Evolutionary conservation across 1,139 yeast species (phyloP).

Genomic region (Wickerhamomyces sp.): DNA sequence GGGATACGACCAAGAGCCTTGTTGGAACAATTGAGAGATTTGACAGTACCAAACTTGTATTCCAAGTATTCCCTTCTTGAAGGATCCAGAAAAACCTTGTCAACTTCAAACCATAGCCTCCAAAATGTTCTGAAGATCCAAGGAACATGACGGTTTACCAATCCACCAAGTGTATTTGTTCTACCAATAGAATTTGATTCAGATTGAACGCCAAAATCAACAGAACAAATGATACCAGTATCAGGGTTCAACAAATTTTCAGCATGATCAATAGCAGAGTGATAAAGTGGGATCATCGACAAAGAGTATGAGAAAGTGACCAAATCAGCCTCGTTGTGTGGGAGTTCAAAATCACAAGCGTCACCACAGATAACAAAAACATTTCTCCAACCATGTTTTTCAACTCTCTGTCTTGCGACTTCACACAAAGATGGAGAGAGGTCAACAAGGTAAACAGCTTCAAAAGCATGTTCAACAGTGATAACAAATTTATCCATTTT

Average conservation of each 20-base stretch:
- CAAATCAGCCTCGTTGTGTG: slow-evolving; percentile 48
- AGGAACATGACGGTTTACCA: slow-evolving; percentile 63
- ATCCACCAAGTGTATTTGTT: slow-evolving; percentile 70
- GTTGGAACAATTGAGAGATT: slow-evolving; percentile 65
- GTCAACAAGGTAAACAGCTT: slow-evolving; percentile 67
- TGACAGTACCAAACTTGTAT: slow-evolving; percentile 74
- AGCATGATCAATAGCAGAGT: slow-evolving; percentile 73
- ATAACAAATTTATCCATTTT: slow-evolving; percentile 57
- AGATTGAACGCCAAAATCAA: slow-evolving; percentile 77
- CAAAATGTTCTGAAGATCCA: slow-evolving; percentile 78
- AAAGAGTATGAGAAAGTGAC: slow-evolving; percentile 75
- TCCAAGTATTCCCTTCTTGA: slow-evolving; percentile 80
- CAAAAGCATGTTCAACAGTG: slow-evolving; percentile 42
- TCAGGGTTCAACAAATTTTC: slow-evolving; percentile 45
- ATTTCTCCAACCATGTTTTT: slow-evolving; percentile 50
- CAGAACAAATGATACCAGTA: slow-evolving; percentile 59
- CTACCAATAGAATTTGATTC: slow-evolving; percentile 62
- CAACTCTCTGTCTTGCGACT: slow-evolving; percentile 59
- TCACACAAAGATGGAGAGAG: slow-evolving; percentile 72
- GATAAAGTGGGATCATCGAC: slow-evolving; percentile 81
- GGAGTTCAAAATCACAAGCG: slow-evolving; percentile 60
- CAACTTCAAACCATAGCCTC: slow-evolving; percentile 87
- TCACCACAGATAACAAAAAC: slow-evolving; percentile 71
- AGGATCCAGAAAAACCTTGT: slow-evolving; percentile 72
- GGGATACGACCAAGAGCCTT: slow-evolving; percentile 66